Conservation (phyloP, 2,329 filamentous ascomycete genomes). For the Dothistroma septosporum region DNA sequence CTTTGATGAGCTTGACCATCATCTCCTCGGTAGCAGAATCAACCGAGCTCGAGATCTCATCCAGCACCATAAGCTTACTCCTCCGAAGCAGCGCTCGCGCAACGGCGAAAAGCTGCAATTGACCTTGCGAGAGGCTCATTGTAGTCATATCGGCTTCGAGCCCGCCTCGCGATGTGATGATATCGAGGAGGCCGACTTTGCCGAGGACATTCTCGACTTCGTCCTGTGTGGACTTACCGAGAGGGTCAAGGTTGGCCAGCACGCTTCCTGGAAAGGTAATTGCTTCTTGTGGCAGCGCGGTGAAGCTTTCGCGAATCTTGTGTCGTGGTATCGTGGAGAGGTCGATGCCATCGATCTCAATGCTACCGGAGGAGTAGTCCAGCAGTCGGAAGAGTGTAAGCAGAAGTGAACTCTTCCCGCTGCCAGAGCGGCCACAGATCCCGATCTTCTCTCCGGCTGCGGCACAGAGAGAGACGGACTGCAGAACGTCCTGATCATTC, state of each 20-base stretch:
- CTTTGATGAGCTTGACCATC: slow-evolving; percentile 50
- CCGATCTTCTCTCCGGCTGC: slow-evolving; percentile 47
- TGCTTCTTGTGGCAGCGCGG: slow-evolving; percentile 50
- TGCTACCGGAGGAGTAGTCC: slow-evolving; percentile 41
- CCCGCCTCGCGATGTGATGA: slow-evolving; percentile 32
- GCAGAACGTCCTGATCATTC: slow-evolving; percentile 38
- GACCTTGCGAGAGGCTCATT: slow-evolving; percentile 42
- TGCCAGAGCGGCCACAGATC: slow-evolving; percentile 54
- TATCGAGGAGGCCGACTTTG: slow-evolving; percentile 41
- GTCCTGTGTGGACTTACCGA: slow-evolving; percentile 34
- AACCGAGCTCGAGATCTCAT: slow-evolving; percentile 42
- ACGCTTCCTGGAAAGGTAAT: slow-evolving; percentile 49
- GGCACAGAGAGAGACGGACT: slow-evolving; percentile 47
- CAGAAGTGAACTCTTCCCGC: slow-evolving; percentile 51
- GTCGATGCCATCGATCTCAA: slow-evolving; percentile 48
- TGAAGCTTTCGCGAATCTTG: slow-evolving; percentile 45
- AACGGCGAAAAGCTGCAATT: slow-evolving; percentile 50
- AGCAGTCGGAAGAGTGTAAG: slow-evolving; percentile 49
- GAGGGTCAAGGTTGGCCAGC: slow-evolving; percentile 48
- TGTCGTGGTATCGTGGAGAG: slow-evolving; percentile 43
- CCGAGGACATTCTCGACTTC: slow-evolving; percentile 43
- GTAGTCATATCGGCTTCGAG: slow-evolving; percentile 37
- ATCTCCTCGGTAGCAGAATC: slow-evolving; percentile 55
- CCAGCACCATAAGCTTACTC: slow-evolving; percentile 41
- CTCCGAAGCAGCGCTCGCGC: slow-evolving; percentile 45